Conservation (phyloP, 257 asterid genomes). For the Salvia miltiorrhiza region DNA sequence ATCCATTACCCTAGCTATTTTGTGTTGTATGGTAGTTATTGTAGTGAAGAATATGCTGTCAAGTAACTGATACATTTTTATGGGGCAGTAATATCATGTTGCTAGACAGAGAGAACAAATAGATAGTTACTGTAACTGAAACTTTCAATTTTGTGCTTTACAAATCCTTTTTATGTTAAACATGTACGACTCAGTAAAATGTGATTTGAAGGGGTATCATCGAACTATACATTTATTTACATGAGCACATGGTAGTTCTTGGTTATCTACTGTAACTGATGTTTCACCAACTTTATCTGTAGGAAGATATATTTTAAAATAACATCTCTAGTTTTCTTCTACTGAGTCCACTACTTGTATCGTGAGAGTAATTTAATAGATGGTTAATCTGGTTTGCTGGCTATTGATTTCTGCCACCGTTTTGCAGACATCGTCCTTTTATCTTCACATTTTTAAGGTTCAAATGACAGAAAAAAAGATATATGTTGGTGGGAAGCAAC, state of each 20-base stretch:
- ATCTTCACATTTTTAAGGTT: slow-evolving; percentile 84
- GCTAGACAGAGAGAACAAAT: not conserved
- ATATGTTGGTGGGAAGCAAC: slow-evolving; percentile 91
- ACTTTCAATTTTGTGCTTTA: slow-evolving; percentile 6
- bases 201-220: not conserved
- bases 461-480: slow-evolving; percentile 76
- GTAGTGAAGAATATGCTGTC: not conserved
- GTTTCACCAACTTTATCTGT: not conserved
- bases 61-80: slow-evolving; percentile 11
- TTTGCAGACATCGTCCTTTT: slow-evolving; percentile 89
- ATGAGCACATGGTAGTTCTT: not conserved
- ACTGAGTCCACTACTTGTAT: not conserved
- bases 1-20: slow-evolving; percentile 3
- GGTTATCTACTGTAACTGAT: slow-evolving; percentile 1
- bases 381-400: slow-evolving; percentile 13
- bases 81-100: not conserved
- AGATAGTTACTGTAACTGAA: not conserved
- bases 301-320: not conserved
- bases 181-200: not conserved
- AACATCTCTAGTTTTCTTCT: not conserved
- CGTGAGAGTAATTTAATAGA: slow-evolving; percentile 5
- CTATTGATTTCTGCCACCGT: slow-evolving; percentile 11
- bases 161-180: not conserved
- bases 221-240: not conserved
- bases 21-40: not conserved